Evolutionary conservation across 805 yeast species (phyloP).

Genomic region (Candida caryicola): DNA sequence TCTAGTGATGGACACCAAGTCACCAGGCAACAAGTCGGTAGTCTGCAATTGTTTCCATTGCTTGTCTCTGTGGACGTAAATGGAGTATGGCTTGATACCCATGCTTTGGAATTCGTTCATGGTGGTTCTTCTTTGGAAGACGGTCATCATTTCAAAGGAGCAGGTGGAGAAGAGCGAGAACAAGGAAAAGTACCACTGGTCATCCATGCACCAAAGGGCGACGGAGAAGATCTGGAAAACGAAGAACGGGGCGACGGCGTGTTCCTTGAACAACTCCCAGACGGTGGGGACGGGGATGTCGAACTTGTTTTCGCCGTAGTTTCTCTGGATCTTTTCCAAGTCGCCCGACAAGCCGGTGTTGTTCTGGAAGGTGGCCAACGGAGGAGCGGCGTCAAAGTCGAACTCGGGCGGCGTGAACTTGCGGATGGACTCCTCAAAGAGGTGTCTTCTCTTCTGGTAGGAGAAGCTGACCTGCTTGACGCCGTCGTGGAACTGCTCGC

Average conservation of each 20-base stretch:
- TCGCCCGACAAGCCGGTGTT: constrained; percentile 57
- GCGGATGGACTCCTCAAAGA: constrained; percentile 53
- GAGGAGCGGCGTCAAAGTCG: constrained; percentile 59
- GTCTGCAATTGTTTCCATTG: constrained; percentile 72
- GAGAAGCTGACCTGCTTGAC: constrained; percentile 66
- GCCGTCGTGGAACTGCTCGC: constrained; percentile 53
- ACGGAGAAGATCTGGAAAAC: constrained; percentile 96
- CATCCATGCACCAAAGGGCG: constrained; percentile 94
- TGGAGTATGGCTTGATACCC: constrained; percentile 90
- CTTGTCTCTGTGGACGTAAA: constrained; percentile 67
- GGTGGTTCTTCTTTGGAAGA: constrained; percentile 91
- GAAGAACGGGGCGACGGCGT: constrained; percentile 96
- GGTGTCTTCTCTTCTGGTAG: constrained; percentile 89
- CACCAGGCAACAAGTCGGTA: constrained; percentile 84
- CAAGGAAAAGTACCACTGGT: constrained; percentile 91
- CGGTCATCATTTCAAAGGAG: constrained; percentile 90
- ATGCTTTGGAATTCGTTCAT: constrained; percentile 93
- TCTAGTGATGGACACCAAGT: constrained; percentile 81
- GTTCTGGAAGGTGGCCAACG: constrained; percentile 53
- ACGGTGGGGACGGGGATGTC: constrained; percentile 96
- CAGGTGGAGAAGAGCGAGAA: constrained; percentile 90
- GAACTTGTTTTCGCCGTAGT: constrained; percentile 82
- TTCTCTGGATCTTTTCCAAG: constrained; percentile 45
- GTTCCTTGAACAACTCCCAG: constrained; percentile 87
- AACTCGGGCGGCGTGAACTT: constrained; percentile 81